Conservation (phyloP, 371 early-diverging fungal genomes). For the Mortierella sp. region DNA sequence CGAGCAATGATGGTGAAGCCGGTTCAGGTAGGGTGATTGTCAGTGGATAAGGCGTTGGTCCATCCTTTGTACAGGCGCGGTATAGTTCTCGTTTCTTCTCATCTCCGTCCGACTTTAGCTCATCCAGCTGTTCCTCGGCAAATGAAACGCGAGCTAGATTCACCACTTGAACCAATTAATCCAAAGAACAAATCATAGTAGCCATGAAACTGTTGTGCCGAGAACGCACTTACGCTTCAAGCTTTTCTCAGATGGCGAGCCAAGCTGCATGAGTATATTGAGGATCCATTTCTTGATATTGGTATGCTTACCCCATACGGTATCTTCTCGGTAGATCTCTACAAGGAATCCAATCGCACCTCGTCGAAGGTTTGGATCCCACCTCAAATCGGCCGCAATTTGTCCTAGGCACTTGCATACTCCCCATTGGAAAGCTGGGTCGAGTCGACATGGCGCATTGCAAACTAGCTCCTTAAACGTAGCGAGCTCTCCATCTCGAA, state of each 20-base stretch:
- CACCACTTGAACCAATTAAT: too few species aligned
- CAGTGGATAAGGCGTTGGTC: neutral
- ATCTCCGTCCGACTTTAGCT: too few species aligned
- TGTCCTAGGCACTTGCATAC: conserved; percentile 4
- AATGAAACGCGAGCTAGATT: too few species aligned
- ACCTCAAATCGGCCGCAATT: neutral
- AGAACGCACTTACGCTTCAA: too few species aligned
- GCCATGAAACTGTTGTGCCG: too few species aligned
- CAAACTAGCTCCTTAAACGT: neutral
- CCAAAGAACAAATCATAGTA: too few species aligned
- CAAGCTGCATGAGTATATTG: neutral
- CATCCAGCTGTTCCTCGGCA: too few species aligned
- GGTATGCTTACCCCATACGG: neutral
- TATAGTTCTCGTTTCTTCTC: too few species aligned
- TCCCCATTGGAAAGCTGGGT: conserved; percentile 6
- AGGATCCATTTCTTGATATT: conserved; percentile 3
- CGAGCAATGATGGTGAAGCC: neutral
- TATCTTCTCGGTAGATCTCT: neutral
- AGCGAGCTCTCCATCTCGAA: neutral
- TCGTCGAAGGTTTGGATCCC: neutral
- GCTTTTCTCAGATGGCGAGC: too few species aligned
- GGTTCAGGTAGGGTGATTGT: neutral
- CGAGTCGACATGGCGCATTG: conserved; percentile 1
- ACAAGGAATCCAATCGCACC: neutral
- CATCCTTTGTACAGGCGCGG: neutral